These are phyloP conservation scores for Paecilomyces formosus DNA, from an alignment of 2,329 filamentous ascomycete genomes.

Conservation along the genomic window DNA sequence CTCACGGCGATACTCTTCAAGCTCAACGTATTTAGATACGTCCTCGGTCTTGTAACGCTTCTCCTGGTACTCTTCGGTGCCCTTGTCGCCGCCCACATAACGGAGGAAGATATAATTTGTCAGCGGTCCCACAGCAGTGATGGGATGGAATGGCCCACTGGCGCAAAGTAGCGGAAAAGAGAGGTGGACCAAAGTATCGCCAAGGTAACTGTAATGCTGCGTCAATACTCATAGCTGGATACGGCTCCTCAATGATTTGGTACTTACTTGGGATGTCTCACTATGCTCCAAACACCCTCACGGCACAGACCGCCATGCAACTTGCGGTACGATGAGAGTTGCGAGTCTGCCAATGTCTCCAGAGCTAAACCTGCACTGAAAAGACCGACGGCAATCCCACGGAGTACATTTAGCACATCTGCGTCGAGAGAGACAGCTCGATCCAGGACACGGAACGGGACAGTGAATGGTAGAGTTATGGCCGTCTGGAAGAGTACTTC, in stretches of 20 bases:
- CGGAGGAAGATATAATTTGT: conserved; percentile 55
- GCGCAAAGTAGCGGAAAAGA: conserved; percentile 53
- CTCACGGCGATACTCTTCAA: conserved; percentile 45
- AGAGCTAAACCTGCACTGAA: conserved; percentile 51
- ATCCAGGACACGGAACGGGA: conserved; percentile 30
- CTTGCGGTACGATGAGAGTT: conserved; percentile 46
- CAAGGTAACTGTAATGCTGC: conserved; percentile 45
- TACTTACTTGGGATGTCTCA: conserved; percentile 55
- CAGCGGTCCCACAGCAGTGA: conserved; percentile 49
- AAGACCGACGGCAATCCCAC: conserved; percentile 45
- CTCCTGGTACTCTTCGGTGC: conserved; percentile 47
- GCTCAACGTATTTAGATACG: conserved; percentile 45
- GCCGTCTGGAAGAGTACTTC: conserved; percentile 52
- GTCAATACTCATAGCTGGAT: conserved; percentile 3
- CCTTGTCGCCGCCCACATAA: conserved; percentile 48
- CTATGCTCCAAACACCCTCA: conserved; percentile 55
- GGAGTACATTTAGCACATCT: conserved; percentile 14
- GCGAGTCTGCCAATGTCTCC: conserved; percentile 51
- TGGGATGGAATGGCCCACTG: conserved; percentile 47
- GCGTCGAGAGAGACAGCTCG: conserved; percentile 23
- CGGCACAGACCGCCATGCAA: conserved; percentile 39
- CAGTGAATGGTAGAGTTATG: conserved; percentile 50
- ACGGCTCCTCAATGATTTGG: too few species aligned
- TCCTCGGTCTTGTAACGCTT: conserved; percentile 46
- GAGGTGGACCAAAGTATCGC: conserved; percentile 51